These are phyloP conservation scores for Cyphellophora attinorum DNA, from an alignment of 2,329 filamentous ascomycete species.

Conservation along the genomic window DNA sequence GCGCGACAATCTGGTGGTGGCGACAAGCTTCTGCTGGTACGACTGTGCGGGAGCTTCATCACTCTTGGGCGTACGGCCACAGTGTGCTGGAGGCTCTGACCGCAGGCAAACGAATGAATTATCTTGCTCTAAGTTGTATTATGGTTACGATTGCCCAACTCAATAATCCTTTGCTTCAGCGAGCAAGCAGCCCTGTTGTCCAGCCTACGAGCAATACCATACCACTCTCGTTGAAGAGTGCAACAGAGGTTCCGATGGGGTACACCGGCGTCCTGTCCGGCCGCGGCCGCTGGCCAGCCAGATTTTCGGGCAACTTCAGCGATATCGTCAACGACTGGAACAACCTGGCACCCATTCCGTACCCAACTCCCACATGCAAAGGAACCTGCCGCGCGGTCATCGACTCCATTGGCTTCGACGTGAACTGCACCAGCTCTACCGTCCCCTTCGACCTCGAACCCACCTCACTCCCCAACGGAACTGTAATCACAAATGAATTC, in stretches of 20 bases:
- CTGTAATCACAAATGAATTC: not conserved
- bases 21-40: slow-evolving; percentile 4
- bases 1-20: slow-evolving; percentile 11
- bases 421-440: slow-evolving; percentile 8
- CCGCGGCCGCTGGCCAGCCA: not conserved
- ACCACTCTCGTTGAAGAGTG: slow-evolving; percentile 1
- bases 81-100: slow-evolving; percentile 7
- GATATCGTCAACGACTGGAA: slow-evolving; percentile 4
- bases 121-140: slow-evolving; percentile 10
- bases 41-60: slow-evolving; percentile 11
- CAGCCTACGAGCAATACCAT: not conserved
- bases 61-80: slow-evolving; percentile 10
- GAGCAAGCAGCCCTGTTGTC: slow-evolving; percentile 7
- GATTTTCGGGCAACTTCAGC: slow-evolving; percentile 4
- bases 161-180: slow-evolving; percentile 12
- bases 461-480: not conserved
- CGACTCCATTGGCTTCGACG: slow-evolving; percentile 7
- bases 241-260: not conserved
- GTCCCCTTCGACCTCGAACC: slow-evolving; percentile 4
- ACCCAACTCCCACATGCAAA: slow-evolving; percentile 2
- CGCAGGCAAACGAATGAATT: slow-evolving; percentile 7
- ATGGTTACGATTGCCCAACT: slow-evolving; percentile 7
- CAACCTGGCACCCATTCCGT: slow-evolving; percentile 3
- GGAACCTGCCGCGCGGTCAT: slow-evolving; percentile 6
- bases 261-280: slow-evolving; percentile 4